Evolutionary conservation across 176 grass and related monocot genomes (phyloP).

Genomic region (Carex scoparia): DNA sequence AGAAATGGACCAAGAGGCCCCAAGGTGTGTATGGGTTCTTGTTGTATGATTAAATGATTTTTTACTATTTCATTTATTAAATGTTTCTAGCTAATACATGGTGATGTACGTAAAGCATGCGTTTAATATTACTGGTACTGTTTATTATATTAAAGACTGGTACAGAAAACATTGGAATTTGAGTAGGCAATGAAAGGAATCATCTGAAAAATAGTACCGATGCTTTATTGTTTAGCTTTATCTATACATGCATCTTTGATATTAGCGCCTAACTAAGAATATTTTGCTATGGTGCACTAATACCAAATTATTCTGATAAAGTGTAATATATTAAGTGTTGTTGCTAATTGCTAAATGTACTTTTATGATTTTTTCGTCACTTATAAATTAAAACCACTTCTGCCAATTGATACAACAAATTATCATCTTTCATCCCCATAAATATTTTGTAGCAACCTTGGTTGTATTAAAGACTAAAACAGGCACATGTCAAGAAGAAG

Average conservation of each 20-base stretch:
- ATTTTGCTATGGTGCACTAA: not conserved
- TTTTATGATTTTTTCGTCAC: too few relatives aligned
- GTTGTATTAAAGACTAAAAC: not conserved
- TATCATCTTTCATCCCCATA: not conserved
- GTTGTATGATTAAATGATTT: not conserved
- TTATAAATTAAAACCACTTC: too few relatives aligned
- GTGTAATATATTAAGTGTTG: not conserved
- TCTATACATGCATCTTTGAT: not conserved
- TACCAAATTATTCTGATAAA: not conserved
- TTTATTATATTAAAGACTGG: not conserved
- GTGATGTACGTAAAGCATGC: not conserved
- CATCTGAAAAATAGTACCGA: not conserved
- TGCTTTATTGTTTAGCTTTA: not conserved
- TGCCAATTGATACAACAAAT: too few relatives aligned
- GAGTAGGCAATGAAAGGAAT: not conserved
- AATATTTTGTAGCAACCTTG: not conserved
- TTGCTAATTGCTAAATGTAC: not conserved
- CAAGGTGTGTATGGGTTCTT: constrained; percentile 40
- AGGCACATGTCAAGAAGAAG: not conserved
- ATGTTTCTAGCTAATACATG: not conserved
- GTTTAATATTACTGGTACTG: not conserved
- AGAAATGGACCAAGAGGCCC: constrained; percentile 87
- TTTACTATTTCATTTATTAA: not conserved
- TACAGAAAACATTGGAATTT: not conserved
- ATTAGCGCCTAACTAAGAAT: not conserved